Conservation (phyloP, 345 rosid species). For the Orychophragmus violaceus region DNA sequence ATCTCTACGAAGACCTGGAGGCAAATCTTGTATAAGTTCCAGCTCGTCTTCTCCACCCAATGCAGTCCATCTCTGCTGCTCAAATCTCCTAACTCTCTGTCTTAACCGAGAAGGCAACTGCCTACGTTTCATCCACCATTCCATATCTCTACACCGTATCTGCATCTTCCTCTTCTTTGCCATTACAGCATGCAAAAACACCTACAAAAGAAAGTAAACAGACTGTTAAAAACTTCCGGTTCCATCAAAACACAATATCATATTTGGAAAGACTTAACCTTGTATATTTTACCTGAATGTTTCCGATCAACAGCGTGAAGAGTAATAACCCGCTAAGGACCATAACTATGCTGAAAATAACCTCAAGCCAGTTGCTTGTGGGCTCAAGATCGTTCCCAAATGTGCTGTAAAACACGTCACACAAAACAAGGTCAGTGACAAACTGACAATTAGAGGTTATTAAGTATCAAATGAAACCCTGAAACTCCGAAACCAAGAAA, state of each 20-base stretch:
- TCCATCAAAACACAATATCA: conserved; percentile 9
- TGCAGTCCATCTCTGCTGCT: conserved; percentile 60
- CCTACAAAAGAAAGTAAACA: conserved; percentile 34
- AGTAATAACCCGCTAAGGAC: conserved; percentile 75
- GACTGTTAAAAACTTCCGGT: background rate
- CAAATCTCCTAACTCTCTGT: conserved; percentile 72
- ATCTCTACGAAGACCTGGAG: conserved; percentile 83
- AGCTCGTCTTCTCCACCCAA: conserved; percentile 80
- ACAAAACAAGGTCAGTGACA: background rate
- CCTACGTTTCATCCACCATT: conserved; percentile 94
- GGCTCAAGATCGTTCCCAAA: conserved; percentile 82
- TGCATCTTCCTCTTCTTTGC: conserved; percentile 80
- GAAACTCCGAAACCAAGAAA: background rate
- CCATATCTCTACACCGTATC: conserved; percentile 69
- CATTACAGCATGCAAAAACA: conserved; percentile 64
- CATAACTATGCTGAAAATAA: conserved; percentile 63
- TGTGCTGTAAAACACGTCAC: conserved; percentile 44
- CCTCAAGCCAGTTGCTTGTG: conserved; percentile 74
- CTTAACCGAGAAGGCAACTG: conserved; percentile 76
- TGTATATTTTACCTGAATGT: conserved; percentile 60
- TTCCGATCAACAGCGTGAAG: conserved; percentile 78
- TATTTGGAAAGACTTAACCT: background rate
- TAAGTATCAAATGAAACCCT: background rate
- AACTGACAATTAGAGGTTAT: background rate
- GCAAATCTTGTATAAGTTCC: conserved; percentile 64